Percentiles rank a stretch among this genome's conserved stretches.
Conservation (phyloP, 805 yeast species). For the Candida arabinofermentans region DNA sequence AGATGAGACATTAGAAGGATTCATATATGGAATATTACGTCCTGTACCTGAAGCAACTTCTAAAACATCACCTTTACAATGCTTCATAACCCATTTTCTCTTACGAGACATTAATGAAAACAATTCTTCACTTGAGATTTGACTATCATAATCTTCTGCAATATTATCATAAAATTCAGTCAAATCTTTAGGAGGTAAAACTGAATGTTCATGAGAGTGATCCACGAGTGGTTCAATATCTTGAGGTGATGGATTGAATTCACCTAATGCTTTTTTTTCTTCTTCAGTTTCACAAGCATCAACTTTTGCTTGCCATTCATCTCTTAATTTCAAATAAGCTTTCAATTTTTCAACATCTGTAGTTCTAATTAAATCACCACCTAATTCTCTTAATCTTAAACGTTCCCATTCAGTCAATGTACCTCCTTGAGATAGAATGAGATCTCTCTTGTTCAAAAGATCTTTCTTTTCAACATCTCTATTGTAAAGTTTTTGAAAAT, state of each 20-base stretch:
- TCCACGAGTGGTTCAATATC: constrained; percentile 30
- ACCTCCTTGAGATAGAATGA: constrained; percentile 22
- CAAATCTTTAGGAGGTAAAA: constrained; percentile 74
- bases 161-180: constrained; percentile 72
- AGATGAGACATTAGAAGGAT: constrained; percentile 56
- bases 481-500: constrained; percentile 61
- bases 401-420: constrained; percentile 58
- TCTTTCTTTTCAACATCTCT: constrained; percentile 57
- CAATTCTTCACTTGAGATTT: constrained; percentile 70
- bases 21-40: constrained; percentile 75
- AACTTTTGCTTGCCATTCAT: constrained; percentile 26
- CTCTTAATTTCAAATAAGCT: constrained; percentile 53
- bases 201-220: constrained; percentile 32
- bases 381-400: constrained; percentile 55
- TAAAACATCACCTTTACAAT: constrained; percentile 80
- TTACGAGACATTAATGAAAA: constrained; percentile 55
- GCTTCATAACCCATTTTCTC: constrained; percentile 77
- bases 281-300: constrained; percentile 14
- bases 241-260: constrained; percentile 33
- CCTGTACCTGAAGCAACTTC: constrained; percentile 98
- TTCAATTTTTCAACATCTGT: constrained; percentile 57
- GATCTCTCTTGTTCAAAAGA: constrained; percentile 25
- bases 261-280: constrained; percentile 15
- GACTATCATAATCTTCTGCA: constrained; percentile 78
- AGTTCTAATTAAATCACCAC: constrained; percentile 55